Evolutionary conservation across 2,329 filamentous ascomycete genomes (phyloP), one percentile per base, ranked within the genome.

Genomic region (Talaromyces albobiverticillius): DNA sequence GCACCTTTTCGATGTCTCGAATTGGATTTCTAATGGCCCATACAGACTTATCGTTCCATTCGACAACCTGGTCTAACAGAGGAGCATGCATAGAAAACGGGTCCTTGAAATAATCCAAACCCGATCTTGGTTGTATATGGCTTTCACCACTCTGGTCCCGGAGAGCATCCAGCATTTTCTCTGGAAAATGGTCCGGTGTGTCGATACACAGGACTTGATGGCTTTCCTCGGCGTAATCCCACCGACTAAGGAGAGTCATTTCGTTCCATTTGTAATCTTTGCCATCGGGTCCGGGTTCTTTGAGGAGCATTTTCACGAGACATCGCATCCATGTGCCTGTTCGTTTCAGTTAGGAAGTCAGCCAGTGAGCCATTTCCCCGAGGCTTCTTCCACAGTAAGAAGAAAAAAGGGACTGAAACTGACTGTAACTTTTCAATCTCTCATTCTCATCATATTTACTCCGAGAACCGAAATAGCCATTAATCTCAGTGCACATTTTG

Each of bases 201-300:
- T 55, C 53, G 13, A 51, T 51, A 34, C 53, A 55, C 32, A 55
- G 6, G 11, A 55, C 26, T 25, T 38, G 47, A 32, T 41, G 41
- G 40, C 14, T n/a, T 20, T 20, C 13, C 13, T 42, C n/a, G 31
- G 13, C n/a, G 18, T 40, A 3, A 13, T 51, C 48, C 53, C 53
- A 55, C 11, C 42, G 47, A 32, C 47, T 51, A 8, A 55, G 23
- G 10, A 55, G n/a, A 2, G 53, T 55, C 53, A 55, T 55, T 41
- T 55, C 53, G 29, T 51, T 51, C 53, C 53, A 55, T 51, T 51
- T 43, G 36, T 55, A 55, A 32, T 55, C 43, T 45, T 55, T 55
- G 13, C 53, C 53, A 26, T 47, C 31, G 14, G 48, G 20, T 3
- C 31, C 25, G 11, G 34, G 41, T 14, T 51, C 6, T 34, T 46